Evolutionary conservation across 371 early-diverging fungal species (phyloP), one percentile per base, ranked within the genome.

Genomic region (Mucor circinelloides): DNA sequence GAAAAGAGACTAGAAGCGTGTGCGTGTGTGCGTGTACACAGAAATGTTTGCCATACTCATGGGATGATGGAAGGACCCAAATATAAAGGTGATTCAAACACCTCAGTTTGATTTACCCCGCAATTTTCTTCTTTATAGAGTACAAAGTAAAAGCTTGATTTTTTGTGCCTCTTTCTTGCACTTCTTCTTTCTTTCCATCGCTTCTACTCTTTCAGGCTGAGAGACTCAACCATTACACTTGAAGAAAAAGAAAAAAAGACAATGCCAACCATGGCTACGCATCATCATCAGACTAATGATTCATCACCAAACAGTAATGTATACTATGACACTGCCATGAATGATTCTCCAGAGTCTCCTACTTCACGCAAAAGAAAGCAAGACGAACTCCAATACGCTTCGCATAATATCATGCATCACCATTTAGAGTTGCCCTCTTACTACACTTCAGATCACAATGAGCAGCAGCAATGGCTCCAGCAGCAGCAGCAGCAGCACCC

Each of bases 51-150:
- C 63, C 25, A 63, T 63, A 60, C 60, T 60, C 60, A 60, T 60
- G 60, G 60, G 60, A 60, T 31, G 21, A 46, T 46, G 46, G 46
- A 48, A 31, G 32, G 44, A 46, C 42, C 19, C 46, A 44, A 44
- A 32, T 60, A 46, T 48, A 46, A 46, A 46, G 60, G 15, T 28
- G 36, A 36, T 58, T 58, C 27, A 15, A 36, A 58, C 59, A 50
- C 58, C 46, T 21, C 58, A 48, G 48, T 42, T 55, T 65, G 66
- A 65, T 66, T 66, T 66, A 66, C 66, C 66, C 66, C 66, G 66
- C 66, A 52, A 46, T 66, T 59, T 52, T 66, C 30, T 38, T 50
- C 27, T 48, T 50, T 52, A 52, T n/a, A 42, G 57, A 38, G 31
- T 31, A 40, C 46, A 60, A 44, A 19, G 23, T 44, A 27, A 42